phyloP scores from a whole-genome alignment of 176 grass and related monocot species.

The Aegilops speltoides region DNA sequence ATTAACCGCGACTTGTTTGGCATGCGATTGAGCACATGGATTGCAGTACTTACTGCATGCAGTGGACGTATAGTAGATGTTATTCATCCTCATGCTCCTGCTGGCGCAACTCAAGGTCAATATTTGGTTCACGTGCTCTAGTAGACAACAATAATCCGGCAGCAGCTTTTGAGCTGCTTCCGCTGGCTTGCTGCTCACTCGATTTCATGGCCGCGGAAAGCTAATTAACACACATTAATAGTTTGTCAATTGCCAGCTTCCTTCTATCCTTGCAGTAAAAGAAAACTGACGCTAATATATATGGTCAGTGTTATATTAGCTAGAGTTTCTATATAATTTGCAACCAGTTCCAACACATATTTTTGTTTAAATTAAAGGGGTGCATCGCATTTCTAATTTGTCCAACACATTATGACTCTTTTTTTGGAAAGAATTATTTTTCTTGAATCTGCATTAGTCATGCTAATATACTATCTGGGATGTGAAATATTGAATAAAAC shows the following conservation, averaged over 20 bases:
- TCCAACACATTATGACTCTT: too few relatives aligned
- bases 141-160: not conserved
- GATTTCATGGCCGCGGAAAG: not conserved
- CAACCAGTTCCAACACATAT: too few relatives aligned
- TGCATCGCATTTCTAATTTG: too few relatives aligned
- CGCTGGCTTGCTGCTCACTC: not conserved
- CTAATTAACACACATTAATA: not conserved
- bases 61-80: not conserved
- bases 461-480: too few relatives aligned
- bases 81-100: slow-evolving; percentile 1
- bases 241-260: not conserved
- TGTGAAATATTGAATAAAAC: too few relatives aligned
- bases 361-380: too few relatives aligned
- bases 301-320: not conserved
- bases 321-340: too few relatives aligned
- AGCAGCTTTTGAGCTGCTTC: not conserved
- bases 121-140: not conserved
- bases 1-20: not conserved
- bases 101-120: not conserved
- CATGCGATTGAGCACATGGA: not conserved
- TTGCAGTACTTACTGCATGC: not conserved
- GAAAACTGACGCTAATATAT: not conserved
- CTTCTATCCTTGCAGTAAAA: not conserved
- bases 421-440: too few relatives aligned
- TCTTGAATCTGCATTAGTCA: too few relatives aligned